Evolutionary conservation across 495 filamentous ascomycete species (phyloP), one percentile per base, ranked within the genome.

Genomic region (Neurospora cerealis): DNA sequence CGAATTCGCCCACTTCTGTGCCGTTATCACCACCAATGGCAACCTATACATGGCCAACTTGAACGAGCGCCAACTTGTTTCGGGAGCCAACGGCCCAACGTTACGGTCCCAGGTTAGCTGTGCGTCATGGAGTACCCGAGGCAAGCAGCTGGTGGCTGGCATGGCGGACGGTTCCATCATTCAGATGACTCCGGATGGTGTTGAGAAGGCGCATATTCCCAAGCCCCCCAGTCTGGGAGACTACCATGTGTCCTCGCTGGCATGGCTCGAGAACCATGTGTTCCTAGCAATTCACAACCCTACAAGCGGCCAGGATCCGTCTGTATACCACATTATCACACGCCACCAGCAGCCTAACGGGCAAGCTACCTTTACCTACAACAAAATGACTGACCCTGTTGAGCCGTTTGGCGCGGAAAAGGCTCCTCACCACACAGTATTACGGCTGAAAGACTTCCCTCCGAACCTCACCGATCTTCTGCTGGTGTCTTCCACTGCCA

Each of bases 101-200:
- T 80, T 97, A 73, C 92, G 89, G 74, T 83, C 88, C 37, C 89
- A 91, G 37, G 95, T 97, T 15, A 94, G 91, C 78, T 95, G 91
- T 79, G 89, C 94, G 3, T 89, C 92, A 48, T 99, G 96, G 96
- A 98, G 95, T 79, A 91, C 88, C 70, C 93, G 89, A 77, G 96
- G 96, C 54, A 98, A 97, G 79, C 95, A 97, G 80, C 85, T 99
- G 32, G 88, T 98, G 7, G 96, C 94, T 75, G 96, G 96, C 38
- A 87, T 96, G 76, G 90, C 86, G 21, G 89, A 97, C 81, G 96
- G 95, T 70, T 89, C 90, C 28, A 89, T 90, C 44, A 89, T 87
- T 73, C 95, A 97, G 78, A 91, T 98, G 89, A 93, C 91, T 2
- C 92, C 91, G 0, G 87, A 93, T 70, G 96, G 95, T 39, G 85